Evolutionary conservation across 495 filamentous ascomycete species (phyloP).

Genomic region (Tuber microsphaerosporum): DNA sequence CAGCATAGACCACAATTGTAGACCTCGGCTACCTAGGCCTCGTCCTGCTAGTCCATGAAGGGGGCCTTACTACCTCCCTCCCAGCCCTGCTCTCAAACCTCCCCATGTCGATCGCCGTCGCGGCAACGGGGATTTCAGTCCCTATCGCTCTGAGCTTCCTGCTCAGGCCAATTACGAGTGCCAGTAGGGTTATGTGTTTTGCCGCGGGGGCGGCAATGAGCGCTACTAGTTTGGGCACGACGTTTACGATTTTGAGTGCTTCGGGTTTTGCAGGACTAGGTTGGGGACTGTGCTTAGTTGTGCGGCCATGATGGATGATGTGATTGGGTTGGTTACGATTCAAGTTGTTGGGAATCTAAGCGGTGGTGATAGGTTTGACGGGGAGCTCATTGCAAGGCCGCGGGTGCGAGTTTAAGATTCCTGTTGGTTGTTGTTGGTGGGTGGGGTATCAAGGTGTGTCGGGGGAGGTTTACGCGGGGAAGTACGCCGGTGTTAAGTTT

Average conservation of each 20-base stretch:
- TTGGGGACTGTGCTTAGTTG: conserved; percentile 62
- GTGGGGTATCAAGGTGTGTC: conserved; percentile 18
- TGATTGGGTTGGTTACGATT: conserved; percentile 72
- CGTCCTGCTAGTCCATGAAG: conserved; percentile 54
- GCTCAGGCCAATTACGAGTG: conserved; percentile 42
- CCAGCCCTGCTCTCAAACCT: conserved; percentile 55
- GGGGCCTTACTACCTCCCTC: conserved; percentile 50
- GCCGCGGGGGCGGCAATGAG: conserved; percentile 66
- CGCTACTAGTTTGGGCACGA: conserved; percentile 71
- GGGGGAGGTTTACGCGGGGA: conserved; percentile 10
- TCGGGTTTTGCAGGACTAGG: conserved; percentile 50
- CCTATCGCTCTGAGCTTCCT: conserved; percentile 66
- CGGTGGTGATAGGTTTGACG: conserved; percentile 31
- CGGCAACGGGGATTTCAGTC: conserved; percentile 55
- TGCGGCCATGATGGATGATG: conserved; percentile 78
- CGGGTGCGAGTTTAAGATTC: conserved; percentile 37
- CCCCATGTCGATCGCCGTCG: conserved; percentile 54
- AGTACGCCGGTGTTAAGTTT: conserved; percentile 10
- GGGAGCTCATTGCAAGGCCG: conserved; percentile 36
- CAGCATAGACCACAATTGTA: conserved; percentile 53
- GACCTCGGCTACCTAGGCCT: conserved; percentile 71
- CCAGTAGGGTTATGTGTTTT: conserved; percentile 58
- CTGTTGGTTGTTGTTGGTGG: conserved; percentile 11
- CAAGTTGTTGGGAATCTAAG: conserved; percentile 50
- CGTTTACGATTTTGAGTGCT: conserved; percentile 62